A percentile compares a stretch with the other conserved stretches of the same genome.
These are phyloP conservation scores for Colletotrichum tropicicola DNA, from an alignment of 2,329 filamentous ascomycete genomes.

Conservation along the genomic window DNA sequence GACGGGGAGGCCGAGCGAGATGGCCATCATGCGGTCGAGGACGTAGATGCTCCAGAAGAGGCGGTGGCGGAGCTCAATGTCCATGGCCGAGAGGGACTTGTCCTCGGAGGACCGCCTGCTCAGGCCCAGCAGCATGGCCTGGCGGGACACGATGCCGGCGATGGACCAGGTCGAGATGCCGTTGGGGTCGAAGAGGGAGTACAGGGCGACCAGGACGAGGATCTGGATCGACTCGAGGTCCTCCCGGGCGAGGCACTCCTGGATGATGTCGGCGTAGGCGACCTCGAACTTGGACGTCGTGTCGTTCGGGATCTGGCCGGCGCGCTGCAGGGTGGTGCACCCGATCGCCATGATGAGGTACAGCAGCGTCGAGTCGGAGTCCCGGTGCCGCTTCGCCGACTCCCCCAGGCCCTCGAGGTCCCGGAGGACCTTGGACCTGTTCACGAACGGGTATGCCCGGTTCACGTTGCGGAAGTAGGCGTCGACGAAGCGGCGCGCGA, in stretches of 20 bases:
- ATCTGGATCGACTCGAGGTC: constrained; percentile 50
- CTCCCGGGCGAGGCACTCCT: constrained; percentile 47
- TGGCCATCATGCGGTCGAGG: constrained; percentile 54
- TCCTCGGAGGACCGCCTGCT: constrained; percentile 42
- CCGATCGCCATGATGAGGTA: constrained; percentile 57
- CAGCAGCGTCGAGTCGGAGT: constrained; percentile 44
- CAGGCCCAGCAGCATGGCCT: constrained; percentile 49
- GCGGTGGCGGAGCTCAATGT: constrained; percentile 46
- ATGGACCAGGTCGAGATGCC: constrained; percentile 51
- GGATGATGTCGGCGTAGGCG: constrained; percentile 49
- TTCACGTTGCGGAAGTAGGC: constrained; percentile 57
- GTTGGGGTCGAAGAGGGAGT: constrained; percentile 52
- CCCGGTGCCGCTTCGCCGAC: constrained; percentile 34
- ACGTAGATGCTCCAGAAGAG: constrained; percentile 56
- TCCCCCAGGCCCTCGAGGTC: constrained; percentile 43
- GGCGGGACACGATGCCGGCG: constrained; percentile 48
- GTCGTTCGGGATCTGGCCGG: constrained; percentile 48
- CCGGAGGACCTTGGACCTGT: constrained; percentile 44
- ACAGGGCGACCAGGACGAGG: constrained; percentile 50
- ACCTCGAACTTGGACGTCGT: constrained; percentile 43
- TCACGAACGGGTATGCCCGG: constrained; percentile 54
- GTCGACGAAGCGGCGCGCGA: constrained; percentile 46
- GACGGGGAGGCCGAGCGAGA: constrained; percentile 49
- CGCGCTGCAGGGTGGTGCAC: constrained; percentile 52
- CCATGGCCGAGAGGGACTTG: constrained; percentile 35